phyloP scores from a whole-genome alignment of 192 early-diverging fungal species.

The Allomyces arbusculus region DNA sequence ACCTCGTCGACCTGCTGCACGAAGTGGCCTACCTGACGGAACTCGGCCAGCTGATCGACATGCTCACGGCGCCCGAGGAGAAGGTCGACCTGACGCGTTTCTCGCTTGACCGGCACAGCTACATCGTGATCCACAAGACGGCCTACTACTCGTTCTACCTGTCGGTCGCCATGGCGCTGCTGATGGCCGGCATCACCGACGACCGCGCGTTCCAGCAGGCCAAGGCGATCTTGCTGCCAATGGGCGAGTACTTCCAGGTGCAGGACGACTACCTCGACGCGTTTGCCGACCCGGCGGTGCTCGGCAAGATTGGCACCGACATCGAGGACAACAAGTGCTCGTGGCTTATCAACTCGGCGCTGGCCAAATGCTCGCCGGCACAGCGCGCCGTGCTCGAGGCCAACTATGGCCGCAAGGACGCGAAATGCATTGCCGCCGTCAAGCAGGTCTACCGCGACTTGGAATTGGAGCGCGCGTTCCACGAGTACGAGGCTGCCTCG shows the following conservation, averaged over 20 bases:
- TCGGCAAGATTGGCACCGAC: slow-evolving; percentile 98
- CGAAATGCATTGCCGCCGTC: slow-evolving; percentile 52
- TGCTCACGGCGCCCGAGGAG: slow-evolving; percentile 96
- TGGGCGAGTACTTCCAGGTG: slow-evolving; percentile 97
- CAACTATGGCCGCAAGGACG: slow-evolving; percentile 77
- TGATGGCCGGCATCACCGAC: slow-evolving; percentile 66
- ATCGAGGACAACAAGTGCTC: slow-evolving; percentile 99
- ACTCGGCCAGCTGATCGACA: slow-evolving; percentile 89
- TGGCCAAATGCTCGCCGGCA: slow-evolving; percentile 49
- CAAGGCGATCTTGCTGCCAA: slow-evolving; percentile 64
- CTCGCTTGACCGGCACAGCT: slow-evolving; percentile 60
- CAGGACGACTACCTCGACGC: slow-evolving; percentile 98
- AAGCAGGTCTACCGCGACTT: slow-evolving; percentile 71
- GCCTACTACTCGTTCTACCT: slow-evolving; percentile 99
- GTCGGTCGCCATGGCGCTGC: slow-evolving; percentile 84
- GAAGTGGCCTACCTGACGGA: slow-evolving; percentile 93
- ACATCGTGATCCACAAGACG: slow-evolving; percentile 96
- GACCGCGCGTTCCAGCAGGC: slow-evolving; percentile 63
- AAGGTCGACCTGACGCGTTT: slow-evolving; percentile 79
- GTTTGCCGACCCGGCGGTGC: slow-evolving; percentile 68
- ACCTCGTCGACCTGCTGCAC: slow-evolving; percentile 83
- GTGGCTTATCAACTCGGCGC: slow-evolving; percentile 89
- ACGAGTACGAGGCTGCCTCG: slow-evolving; percentile 73
- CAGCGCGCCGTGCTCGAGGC: slow-evolving; percentile 73
- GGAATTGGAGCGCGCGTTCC: slow-evolving; percentile 55